These are phyloP conservation scores for Chenopodium quinoa DNA, from an alignment of 148 eudicot genomes.

Conservation along the genomic window DNA sequence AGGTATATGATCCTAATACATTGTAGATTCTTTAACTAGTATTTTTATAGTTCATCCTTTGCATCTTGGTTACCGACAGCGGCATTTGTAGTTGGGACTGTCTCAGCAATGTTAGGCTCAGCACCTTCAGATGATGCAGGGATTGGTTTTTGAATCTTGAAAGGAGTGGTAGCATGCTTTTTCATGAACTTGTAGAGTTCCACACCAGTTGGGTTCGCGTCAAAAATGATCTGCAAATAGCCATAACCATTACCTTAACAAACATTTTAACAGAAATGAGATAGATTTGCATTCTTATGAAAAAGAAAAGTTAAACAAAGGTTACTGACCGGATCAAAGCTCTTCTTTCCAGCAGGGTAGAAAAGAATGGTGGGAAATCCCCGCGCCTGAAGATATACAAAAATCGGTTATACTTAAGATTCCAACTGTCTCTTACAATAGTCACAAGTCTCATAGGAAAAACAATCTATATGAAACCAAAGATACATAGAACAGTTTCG, in stretches of 20 bases:
- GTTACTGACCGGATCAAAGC: conserved; percentile 71
- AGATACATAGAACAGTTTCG: not conserved
- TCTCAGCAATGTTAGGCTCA: not conserved
- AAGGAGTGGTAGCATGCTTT: conserved; percentile 68
- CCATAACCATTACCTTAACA: not conserved
- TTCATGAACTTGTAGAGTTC: conserved; percentile 79
- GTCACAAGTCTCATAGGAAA: too few species aligned
- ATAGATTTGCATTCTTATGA: not conserved
- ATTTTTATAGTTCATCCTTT: conserved; percentile 40
- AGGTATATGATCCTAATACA: too few species aligned
- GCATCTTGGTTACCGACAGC: not conserved
- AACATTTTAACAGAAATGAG: not conserved
- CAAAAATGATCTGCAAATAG: conserved; percentile 51
- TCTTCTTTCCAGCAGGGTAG: conserved; percentile 91
- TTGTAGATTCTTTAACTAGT: not conserved
- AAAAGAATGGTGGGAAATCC: conserved; percentile 67
- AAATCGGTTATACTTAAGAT: not conserved
- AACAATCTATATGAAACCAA: not conserved
- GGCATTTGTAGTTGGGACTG: not conserved
- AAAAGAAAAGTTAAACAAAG: not conserved
- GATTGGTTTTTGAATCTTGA: conserved; percentile 55
- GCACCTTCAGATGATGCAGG: conserved; percentile 20
- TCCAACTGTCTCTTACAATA: too few species aligned
- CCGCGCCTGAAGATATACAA: conserved; percentile 32
- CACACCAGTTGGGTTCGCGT: conserved; percentile 51